A percentile compares a stretch with the other conserved stretches of the same genome.
Conservation (phyloP, 768 basidiomycete species). For the Tylopilus subfusipes region DNA sequence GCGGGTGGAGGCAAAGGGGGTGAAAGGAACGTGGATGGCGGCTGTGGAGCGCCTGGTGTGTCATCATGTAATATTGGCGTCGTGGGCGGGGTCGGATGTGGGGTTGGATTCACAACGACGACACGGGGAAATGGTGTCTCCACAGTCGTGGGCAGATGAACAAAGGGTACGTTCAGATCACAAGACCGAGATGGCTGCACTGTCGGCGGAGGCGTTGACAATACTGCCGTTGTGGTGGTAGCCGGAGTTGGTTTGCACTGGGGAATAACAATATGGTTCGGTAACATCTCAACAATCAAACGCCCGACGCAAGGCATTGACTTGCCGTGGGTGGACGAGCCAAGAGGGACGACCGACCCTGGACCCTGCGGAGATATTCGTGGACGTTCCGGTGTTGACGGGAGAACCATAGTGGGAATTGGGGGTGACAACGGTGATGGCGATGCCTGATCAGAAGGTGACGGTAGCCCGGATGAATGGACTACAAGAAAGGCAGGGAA, state of each 20-base stretch:
- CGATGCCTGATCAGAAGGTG: slow-evolving; percentile 29
- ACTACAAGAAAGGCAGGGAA: slow-evolving; percentile 17
- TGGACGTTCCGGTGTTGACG: slow-evolving; percentile 30
- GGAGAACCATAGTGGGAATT: slow-evolving; percentile 13
- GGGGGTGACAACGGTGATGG: slow-evolving; percentile 28
- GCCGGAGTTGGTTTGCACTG: slow-evolving; percentile 10
- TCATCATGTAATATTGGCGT: slow-evolving; percentile 47
- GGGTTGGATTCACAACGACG: slow-evolving; percentile 72
- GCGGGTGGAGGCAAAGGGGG: slow-evolving; percentile 31
- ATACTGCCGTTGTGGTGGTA: not conserved
- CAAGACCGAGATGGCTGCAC: slow-evolving; percentile 10
- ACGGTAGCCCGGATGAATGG: slow-evolving; percentile 23
- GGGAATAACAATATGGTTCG: slow-evolving; percentile 35
- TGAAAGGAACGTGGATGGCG: slow-evolving; percentile 25
- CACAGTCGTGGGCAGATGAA: slow-evolving; percentile 25
- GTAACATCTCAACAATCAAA: slow-evolving; percentile 60
- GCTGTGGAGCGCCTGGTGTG: slow-evolving; percentile 21
- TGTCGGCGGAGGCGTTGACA: slow-evolving; percentile 5
- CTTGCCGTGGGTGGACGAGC: slow-evolving; percentile 18
- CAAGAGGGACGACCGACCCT: slow-evolving; percentile 12
- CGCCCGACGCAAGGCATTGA: slow-evolving; percentile 37
- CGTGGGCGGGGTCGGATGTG: slow-evolving; percentile 74
- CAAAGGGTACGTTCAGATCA: slow-evolving; percentile 23
- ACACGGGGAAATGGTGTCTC: slow-evolving; percentile 47
- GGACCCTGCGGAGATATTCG: slow-evolving; percentile 22